These are phyloP conservation scores for Salix caprea DNA, from an alignment of 345 rosid species.

Conservation along the genomic window DNA sequence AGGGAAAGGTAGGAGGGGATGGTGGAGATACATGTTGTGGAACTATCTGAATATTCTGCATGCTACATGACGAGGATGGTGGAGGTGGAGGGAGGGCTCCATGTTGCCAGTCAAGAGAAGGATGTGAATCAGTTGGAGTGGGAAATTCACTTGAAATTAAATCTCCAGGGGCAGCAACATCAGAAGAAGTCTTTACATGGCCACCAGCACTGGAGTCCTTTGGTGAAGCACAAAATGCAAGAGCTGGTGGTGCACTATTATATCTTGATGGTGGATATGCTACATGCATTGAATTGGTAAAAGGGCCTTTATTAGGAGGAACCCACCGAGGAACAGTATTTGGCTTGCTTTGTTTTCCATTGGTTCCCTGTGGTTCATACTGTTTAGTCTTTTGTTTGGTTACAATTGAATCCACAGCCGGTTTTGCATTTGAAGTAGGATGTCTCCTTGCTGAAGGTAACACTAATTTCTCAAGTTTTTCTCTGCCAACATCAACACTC, in stretches of 20 bases:
- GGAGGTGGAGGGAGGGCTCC: constrained; percentile 26
- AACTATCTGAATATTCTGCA: constrained; percentile 23
- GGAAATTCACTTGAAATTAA: constrained; percentile 37
- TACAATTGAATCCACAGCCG: constrained; percentile 40
- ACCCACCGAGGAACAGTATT: constrained; percentile 74
- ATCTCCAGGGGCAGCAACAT: constrained; percentile 17
- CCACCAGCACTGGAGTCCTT: constrained; percentile 46
- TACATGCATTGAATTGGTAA: constrained; percentile 71
- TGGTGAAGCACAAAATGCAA: constrained; percentile 40
- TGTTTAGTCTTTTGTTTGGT: constrained; percentile 59
- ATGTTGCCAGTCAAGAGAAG: constrained; percentile 28
- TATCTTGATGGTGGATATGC: constrained; percentile 71
- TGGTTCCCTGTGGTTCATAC: constrained; percentile 49
- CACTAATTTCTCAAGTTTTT: constrained; percentile 48
- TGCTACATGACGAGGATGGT: constrained; percentile 23
- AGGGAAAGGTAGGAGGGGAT: constrained; percentile 44
- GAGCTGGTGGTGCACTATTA: constrained; percentile 77
- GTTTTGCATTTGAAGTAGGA: constrained; percentile 37
- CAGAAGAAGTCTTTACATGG: constrained; percentile 32
- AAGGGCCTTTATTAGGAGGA: constrained; percentile 80
- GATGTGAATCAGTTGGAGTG: constrained; percentile 33
- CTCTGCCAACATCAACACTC: constrained; percentile 33
- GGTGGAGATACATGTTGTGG: constrained; percentile 24
- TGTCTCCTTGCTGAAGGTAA: constrained; percentile 49
- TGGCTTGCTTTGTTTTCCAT: constrained; percentile 71